These are phyloP conservation scores for Cucurbita moschata DNA, from an alignment of 306 rosid genomes.

Conservation along the genomic window DNA sequence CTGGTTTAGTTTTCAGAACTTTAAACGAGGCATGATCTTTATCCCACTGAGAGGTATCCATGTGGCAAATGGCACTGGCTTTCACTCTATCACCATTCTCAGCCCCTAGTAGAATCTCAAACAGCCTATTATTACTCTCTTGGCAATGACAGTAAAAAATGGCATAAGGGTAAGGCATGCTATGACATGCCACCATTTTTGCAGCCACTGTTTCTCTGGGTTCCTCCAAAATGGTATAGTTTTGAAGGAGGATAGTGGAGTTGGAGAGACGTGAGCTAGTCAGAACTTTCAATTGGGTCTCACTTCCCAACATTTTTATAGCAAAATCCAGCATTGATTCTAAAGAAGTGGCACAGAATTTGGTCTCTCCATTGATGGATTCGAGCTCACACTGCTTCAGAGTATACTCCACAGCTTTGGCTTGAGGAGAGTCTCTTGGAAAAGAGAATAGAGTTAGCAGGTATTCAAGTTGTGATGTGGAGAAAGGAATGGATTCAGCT, in stretches of 20 bases:
- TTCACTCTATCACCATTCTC: slow-evolving; percentile 41
- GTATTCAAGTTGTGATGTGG: slow-evolving; percentile 21
- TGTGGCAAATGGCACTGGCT: slow-evolving; percentile 57
- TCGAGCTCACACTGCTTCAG: slow-evolving; percentile 35
- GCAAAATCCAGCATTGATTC: slow-evolving; percentile 50
- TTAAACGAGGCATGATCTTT: slow-evolving; percentile 36
- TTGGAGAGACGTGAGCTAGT: slow-evolving; percentile 30
- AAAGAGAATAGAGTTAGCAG: slow-evolving; percentile 45
- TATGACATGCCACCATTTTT: slow-evolving; percentile 51
- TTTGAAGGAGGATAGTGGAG: slow-evolving; percentile 27
- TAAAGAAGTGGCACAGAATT: slow-evolving; percentile 52
- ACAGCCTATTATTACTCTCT: slow-evolving; percentile 26
- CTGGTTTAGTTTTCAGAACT: slow-evolving; percentile 34
- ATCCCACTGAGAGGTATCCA: slow-evolving; percentile 76
- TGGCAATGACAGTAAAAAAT: slow-evolving; percentile 60
- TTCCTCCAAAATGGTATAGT: slow-evolving; percentile 35
- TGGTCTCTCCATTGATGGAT: slow-evolving; percentile 43
- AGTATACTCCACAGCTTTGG: slow-evolving; percentile 47
- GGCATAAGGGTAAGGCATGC: slow-evolving; percentile 67
- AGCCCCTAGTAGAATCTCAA: slow-evolving; percentile 33
- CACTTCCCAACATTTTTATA: slow-evolving; percentile 20
- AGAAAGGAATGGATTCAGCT: slow-evolving; percentile 48
- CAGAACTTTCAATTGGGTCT: slow-evolving; percentile 22
- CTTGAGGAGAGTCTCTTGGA: slow-evolving; percentile 38
- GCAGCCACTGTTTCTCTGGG: slow-evolving; percentile 23